Evolutionary conservation across 495 filamentous ascomycete species (phyloP).

Genomic region (Talaromyces liani): DNA sequence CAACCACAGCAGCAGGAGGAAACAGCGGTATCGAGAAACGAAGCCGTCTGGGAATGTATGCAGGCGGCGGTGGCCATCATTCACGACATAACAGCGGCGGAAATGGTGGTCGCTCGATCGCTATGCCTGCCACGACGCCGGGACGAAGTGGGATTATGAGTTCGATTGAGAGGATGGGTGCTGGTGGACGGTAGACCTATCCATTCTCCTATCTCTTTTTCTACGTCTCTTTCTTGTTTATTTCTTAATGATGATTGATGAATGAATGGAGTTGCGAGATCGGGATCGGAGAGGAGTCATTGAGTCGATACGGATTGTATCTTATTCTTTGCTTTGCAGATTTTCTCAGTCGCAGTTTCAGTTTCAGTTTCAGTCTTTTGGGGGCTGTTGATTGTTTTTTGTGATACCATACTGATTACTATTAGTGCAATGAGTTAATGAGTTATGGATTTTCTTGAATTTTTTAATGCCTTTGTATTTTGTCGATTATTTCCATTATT

Average conservation of each 20-base stretch:
- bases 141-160: conserved; percentile 59
- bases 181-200: conserved; percentile 17
- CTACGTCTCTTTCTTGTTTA: background rate
- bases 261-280: background rate
- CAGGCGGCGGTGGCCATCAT: conserved; percentile 13
- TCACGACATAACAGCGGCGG: conserved; percentile 27
- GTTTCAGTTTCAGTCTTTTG: background rate
- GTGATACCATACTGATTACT: background rate
- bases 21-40: conserved; percentile 18
- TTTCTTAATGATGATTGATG: background rate
- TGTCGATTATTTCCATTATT: background rate
- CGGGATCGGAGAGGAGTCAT: background rate
- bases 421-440: background rate
- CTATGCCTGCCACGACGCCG: conserved; percentile 26
- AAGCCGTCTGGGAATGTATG: conserved; percentile 17
- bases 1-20: conserved; percentile 9
- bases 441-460: background rate
- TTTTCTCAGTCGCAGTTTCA: background rate
- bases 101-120: conserved; percentile 33
- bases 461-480: background rate
- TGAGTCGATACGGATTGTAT: background rate
- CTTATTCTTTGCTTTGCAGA: background rate
- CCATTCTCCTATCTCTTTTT: background rate
- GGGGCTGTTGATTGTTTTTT: background rate
- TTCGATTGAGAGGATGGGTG: conserved; percentile 64